Percentiles rank a stretch among this genome's conserved stretches.
phyloP scores from a whole-genome alignment of 1,284 basidiomycete species.

The Volvariella surrecta region DNA sequence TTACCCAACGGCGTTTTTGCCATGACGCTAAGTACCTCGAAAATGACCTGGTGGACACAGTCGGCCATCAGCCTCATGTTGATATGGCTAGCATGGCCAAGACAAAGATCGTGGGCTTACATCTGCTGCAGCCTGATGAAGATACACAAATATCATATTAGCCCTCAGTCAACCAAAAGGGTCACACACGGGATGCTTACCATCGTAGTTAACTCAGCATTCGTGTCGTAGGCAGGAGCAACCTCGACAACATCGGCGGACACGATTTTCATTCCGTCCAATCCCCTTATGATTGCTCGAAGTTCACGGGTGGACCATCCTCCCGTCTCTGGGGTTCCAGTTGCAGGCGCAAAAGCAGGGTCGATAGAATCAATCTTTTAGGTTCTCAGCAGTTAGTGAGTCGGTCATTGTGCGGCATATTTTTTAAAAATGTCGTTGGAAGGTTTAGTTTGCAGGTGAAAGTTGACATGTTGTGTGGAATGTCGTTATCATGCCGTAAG shows the following conservation, averaged over 20 bases:
- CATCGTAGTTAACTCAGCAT: slow-evolving; percentile 71
- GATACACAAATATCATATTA: neutral
- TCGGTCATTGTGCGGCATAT: too few relatives aligned
- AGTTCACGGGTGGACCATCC: slow-evolving; percentile 79
- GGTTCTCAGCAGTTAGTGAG: too few relatives aligned
- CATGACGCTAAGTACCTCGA: slow-evolving; percentile 71
- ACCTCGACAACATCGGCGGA: slow-evolving; percentile 78
- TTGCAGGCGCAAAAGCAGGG: slow-evolving; percentile 22
- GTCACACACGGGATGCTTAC: too few relatives aligned
- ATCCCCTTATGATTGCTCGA: slow-evolving; percentile 69
- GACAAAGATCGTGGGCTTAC: slow-evolving; percentile 29
- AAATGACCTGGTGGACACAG: slow-evolving; percentile 41
- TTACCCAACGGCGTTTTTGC: slow-evolving; percentile 69
- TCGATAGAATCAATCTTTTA: neutral
- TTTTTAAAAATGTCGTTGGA: too few relatives aligned
- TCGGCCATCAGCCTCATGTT: too few relatives aligned
- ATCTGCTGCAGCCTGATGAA: slow-evolving; percentile 57
- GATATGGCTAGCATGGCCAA: neutral
- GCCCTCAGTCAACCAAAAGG: neutral
- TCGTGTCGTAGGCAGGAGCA: slow-evolving; percentile 73
- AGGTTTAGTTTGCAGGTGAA: too few relatives aligned
- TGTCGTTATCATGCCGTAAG: too few relatives aligned
- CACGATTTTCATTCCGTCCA: slow-evolving; percentile 73
- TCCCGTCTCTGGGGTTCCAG: slow-evolving; percentile 79
- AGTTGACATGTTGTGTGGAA: too few relatives aligned